phyloP scores from a whole-genome alignment of 2,329 filamentous ascomycete species.

The Leptographium radiaticola region DNA sequence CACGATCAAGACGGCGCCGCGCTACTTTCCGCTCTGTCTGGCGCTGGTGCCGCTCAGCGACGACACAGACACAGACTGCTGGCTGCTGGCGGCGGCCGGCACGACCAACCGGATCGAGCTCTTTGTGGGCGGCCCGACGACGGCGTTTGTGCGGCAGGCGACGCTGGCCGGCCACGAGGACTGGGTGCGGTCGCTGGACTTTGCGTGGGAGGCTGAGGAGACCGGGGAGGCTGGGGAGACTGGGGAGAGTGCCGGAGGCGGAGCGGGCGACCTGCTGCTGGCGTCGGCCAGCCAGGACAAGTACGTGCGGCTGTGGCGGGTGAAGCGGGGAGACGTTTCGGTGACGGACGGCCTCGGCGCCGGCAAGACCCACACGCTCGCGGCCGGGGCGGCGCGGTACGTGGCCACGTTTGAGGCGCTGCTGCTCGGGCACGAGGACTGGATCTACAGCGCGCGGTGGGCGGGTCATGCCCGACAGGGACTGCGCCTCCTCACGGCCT shows the following conservation, averaged over 20 bases:
- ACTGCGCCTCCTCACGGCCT: slow-evolving; percentile 71
- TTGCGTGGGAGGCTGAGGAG: slow-evolving; percentile 60
- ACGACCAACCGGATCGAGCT: slow-evolving; percentile 75
- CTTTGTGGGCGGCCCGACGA: slow-evolving; percentile 39
- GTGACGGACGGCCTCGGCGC: slow-evolving; percentile 49
- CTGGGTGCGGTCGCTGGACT: slow-evolving; percentile 81
- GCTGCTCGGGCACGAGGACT: slow-evolving; percentile 90
- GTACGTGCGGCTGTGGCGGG: slow-evolving; percentile 86
- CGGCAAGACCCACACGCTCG: slow-evolving; percentile 75
- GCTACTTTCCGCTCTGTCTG: slow-evolving; percentile 69
- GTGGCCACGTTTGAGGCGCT: slow-evolving; percentile 88
- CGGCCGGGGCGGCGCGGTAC: slow-evolving; percentile 38
- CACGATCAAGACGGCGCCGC: slow-evolving; percentile 59
- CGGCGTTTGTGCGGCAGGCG: slow-evolving; percentile 56
- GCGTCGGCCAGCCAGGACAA: slow-evolving; percentile 96
- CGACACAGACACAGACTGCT: slow-evolving; percentile 46
- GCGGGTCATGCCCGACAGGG: slow-evolving; percentile 27
- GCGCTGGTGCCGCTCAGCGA: slow-evolving; percentile 57
- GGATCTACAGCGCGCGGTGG: slow-evolving; percentile 89
- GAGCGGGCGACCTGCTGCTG: slow-evolving; percentile 66
- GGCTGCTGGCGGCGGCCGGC: slow-evolving; percentile 72
- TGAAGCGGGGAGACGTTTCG: slow-evolving; percentile 50
- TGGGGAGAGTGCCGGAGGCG: slow-evolving; percentile 24
- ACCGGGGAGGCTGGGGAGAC: too few species aligned
- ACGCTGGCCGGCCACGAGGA: slow-evolving; percentile 83